Percentiles rank a stretch among this genome's conserved stretches.
phyloP scores from a whole-genome alignment of 495 filamentous ascomycete species.

The Entonaema liquescens region DNA sequence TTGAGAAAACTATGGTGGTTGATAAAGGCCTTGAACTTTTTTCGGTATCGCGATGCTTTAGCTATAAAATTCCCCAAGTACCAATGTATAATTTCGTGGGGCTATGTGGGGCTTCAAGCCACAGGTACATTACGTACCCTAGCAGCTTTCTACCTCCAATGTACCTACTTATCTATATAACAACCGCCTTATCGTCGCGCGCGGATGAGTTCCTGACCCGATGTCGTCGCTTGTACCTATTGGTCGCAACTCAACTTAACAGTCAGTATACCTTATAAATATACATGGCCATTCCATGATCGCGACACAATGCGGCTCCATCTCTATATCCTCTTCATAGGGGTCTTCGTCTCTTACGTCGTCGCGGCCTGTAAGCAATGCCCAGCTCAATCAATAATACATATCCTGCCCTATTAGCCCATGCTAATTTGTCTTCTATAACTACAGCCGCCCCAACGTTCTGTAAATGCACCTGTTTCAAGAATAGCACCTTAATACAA shows the following conservation, averaged over 20 bases:
- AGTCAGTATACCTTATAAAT: no score
- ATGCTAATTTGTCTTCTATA: not conserved
- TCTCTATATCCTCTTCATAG: slow-evolving; percentile 44
- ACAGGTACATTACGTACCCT: not conserved
- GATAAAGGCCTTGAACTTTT: not conserved
- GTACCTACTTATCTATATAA: not conserved
- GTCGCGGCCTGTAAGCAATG: slow-evolving; percentile 50
- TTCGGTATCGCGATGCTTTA: not conserved
- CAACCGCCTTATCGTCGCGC: not conserved
- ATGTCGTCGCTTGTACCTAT: not conserved
- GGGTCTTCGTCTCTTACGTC: slow-evolving; percentile 45
- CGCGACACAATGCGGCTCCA: slow-evolving; percentile 48
- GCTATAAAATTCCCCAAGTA: not conserved
- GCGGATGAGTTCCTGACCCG: not conserved
- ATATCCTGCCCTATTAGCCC: slow-evolving; percentile 27
- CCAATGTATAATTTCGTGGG: not conserved
- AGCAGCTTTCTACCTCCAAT: not conserved
- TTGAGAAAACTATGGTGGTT: not conserved
- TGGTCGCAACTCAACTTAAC: slow-evolving; percentile 17
- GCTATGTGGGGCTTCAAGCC: not conserved
- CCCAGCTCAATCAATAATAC: not conserved
- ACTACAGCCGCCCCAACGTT: slow-evolving; percentile 74
- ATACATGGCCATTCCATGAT: slow-evolving; percentile 6
- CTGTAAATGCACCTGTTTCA: slow-evolving; percentile 97
- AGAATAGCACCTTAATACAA: slow-evolving; percentile 88